phyloP scores from a whole-genome alignment of 2,329 filamentous ascomycete genomes.

The Drechslera avenae region DNA sequence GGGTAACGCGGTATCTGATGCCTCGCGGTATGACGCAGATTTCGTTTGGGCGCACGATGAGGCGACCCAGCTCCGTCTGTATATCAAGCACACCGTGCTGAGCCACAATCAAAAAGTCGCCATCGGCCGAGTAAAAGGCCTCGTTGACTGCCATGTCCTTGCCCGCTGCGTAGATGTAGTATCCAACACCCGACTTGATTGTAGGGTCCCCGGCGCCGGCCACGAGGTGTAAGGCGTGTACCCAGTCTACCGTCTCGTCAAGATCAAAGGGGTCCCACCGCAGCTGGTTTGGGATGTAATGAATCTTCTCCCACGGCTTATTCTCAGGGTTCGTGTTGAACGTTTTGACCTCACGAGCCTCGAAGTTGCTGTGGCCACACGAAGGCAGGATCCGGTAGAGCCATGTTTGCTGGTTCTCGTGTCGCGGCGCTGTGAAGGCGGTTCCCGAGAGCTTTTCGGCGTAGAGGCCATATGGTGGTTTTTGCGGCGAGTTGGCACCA shows the following conservation, averaged over 20 bases:
- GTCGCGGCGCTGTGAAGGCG: slow-evolving; percentile 62
- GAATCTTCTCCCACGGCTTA: slow-evolving; percentile 62
- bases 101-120: slow-evolving; percentile 69
- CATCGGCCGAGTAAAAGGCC: slow-evolving; percentile 82
- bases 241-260: slow-evolving; percentile 70
- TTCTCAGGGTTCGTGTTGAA: slow-evolving; percentile 58
- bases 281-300: slow-evolving; percentile 80
- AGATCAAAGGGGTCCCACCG: slow-evolving; percentile 81
- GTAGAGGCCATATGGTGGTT: slow-evolving; percentile 77
- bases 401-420: slow-evolving; percentile 64
- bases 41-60: slow-evolving; percentile 71
- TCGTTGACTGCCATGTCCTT: slow-evolving; percentile 74
- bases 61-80: slow-evolving; percentile 68
- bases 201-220: slow-evolving; percentile 81
- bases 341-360: slow-evolving; percentile 54
- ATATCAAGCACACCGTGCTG: slow-evolving; percentile 70
- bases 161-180: slow-evolving; percentile 79
- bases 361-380: slow-evolving; percentile 62
- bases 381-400: slow-evolving; percentile 63
- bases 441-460: slow-evolving; percentile 71
- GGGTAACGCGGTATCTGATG: slow-evolving; percentile 65
- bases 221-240: slow-evolving; percentile 71
- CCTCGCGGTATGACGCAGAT: slow-evolving; percentile 69
- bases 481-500: slow-evolving; percentile 81
- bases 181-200: slow-evolving; percentile 77